A percentile compares a stretch with the other conserved stretches of the same genome.
Evolutionary conservation across 441 rosid genomes (phyloP).

Genomic region (Erodium moschatum): DNA sequence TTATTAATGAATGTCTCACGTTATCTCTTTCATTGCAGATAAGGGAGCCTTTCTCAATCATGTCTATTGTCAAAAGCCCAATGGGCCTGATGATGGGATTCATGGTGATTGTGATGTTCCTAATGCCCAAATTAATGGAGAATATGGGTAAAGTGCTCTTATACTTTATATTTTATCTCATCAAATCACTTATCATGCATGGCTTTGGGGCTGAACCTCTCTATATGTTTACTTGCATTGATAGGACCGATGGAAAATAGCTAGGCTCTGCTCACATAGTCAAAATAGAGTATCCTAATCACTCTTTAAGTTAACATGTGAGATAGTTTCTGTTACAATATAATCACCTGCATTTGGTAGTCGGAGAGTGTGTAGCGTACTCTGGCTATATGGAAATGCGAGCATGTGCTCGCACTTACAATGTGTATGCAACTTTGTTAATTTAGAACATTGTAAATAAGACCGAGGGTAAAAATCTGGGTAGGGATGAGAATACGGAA

Average conservation of each 20-base stretch:
- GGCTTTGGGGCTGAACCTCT: not conserved
- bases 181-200: not conserved
- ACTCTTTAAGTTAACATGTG: not conserved
- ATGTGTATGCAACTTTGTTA: too few relatives aligned
- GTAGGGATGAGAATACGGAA: too few relatives aligned
- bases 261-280: too few relatives aligned
- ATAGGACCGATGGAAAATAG: slow-evolving; percentile 4
- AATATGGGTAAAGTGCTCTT: slow-evolving; percentile 62
- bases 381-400: not conserved
- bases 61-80: slow-evolving; percentile 85
- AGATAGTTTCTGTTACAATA: not conserved
- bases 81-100: slow-evolving; percentile 99
- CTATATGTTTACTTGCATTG: not conserved
- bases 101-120: slow-evolving; percentile 78
- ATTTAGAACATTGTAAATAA: too few relatives aligned
- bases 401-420: not conserved
- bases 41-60: slow-evolving; percentile 77
- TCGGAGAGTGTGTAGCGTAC: slow-evolving; percentile 1
- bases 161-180: slow-evolving; percentile 11
- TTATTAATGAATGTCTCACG: too few relatives aligned
- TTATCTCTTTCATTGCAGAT: slow-evolving; percentile 41
- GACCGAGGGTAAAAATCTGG: too few relatives aligned
- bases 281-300: not conserved
- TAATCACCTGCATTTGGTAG: not conserved
- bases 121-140: slow-evolving; percentile 94